Evolutionary conservation across 192 early-diverging fungal genomes (phyloP).

Genomic region (Glomus cerebriforme): DNA sequence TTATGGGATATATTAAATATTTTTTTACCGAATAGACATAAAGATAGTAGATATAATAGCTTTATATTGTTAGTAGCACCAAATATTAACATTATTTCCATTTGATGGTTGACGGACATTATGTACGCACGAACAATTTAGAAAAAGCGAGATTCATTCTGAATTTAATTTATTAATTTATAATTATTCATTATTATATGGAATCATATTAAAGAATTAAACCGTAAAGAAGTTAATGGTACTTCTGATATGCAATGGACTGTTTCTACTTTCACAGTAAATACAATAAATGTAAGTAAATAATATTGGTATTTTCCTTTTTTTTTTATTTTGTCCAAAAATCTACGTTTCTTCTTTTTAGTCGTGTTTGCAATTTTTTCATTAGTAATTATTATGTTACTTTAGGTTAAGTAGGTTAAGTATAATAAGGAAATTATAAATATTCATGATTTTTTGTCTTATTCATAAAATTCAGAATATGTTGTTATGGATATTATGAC

Average conservation of each 20-base stretch:
- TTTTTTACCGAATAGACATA: slow-evolving; percentile 12
- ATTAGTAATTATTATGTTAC: background rate
- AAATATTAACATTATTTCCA: background rate
- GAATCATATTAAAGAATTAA: background rate
- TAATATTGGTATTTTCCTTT: too few relatives aligned
- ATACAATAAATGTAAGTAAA: background rate
- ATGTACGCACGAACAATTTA: background rate
- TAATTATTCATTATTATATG: background rate
- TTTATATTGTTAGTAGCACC: background rate
- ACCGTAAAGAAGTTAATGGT: background rate
- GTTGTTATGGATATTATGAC: too few relatives aligned
- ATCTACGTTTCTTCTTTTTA: background rate
- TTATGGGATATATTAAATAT: too few relatives aligned
- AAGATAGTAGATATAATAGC: background rate
- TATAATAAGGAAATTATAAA: too few relatives aligned
- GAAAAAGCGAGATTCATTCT: background rate
- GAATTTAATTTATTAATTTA: background rate
- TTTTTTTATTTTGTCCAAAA: background rate
- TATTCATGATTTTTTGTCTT: too few relatives aligned
- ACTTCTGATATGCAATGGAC: background rate
- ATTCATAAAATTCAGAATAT: too few relatives aligned
- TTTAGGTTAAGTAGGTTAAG: too few relatives aligned
- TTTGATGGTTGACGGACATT: background rate
- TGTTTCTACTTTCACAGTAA: background rate
- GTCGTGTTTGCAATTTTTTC: background rate